Conservation (phyloP, 164 flowering plant genomes). For the Taxillus chinensis region DNA sequence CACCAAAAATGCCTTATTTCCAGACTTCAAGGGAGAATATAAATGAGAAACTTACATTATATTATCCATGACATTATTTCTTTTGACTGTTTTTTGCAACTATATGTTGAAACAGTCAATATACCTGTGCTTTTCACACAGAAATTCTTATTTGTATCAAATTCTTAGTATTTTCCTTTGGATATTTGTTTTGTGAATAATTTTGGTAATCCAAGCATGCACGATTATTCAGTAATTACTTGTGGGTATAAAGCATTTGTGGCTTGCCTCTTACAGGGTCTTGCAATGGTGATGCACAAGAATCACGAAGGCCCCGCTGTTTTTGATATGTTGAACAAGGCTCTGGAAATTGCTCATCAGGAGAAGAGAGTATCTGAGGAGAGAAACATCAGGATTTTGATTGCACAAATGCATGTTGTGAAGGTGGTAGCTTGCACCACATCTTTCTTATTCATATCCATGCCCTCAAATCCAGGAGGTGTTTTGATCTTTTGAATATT, state of each 20-base stretch:
- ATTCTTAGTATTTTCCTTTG: too few species aligned
- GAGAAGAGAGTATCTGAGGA: conserved; percentile 74
- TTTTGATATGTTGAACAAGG: conserved; percentile 73
- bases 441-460: neutral
- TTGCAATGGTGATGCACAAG: conserved; percentile 94
- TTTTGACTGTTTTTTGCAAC: too few species aligned
- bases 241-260: neutral
- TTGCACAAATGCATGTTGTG: conserved; percentile 87
- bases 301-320: conserved; percentile 70
- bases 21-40: too few species aligned
- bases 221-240: too few species aligned
- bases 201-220: too few species aligned
- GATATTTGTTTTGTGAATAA: too few species aligned
- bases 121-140: too few species aligned
- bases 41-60: too few species aligned
- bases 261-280: conserved; percentile 41
- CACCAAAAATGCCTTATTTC: too few species aligned
- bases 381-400: conserved; percentile 74
- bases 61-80: too few species aligned
- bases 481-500: neutral
- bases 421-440: conserved; percentile 27
- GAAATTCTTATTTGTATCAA: too few species aligned
- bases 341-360: conserved; percentile 49
- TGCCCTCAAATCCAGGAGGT: neutral
- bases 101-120: too few species aligned